Base-by-base conservation (phyloP, 345 rosid genomes). In the Physaria fendleri region DNA sequence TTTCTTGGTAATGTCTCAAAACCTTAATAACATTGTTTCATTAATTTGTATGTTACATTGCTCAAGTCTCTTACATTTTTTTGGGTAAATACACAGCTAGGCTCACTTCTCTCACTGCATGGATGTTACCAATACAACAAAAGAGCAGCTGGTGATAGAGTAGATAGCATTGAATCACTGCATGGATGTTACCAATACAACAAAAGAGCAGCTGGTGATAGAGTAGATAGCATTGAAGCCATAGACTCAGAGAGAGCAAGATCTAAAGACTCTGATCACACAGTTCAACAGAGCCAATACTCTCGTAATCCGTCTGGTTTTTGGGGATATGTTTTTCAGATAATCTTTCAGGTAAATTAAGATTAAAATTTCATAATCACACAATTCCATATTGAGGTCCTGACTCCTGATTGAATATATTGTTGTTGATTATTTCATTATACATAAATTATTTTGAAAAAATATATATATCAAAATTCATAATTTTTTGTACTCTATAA, bases 271-370 rank as follows among this genome's bases (percentile, higher is more conserved):
- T 55, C 78, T 11, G 69, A 46, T 62, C 22, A 25, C 21, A 25
- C 48, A 38, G 56, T 35, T 39, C 54, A 54, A 25, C 64, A 50
- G 24, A 57, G 20, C 34, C 68, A 68, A 22, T 59, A 22, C 71
- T 68, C 73, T 53, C 76, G 80, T 39, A 66, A 76, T 74, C 76
- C 81, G 33, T 89, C 95, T 61, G 76, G 84, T 40, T 45, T 73
- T 46, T 81, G 75, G 86, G 90, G 74, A 16, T 76, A 78, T 64
- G 33, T 77, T 48, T 90, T 94, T 56, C 99, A 90, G 46, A 79
- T 90, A 45, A 64, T 85, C 46, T 94, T 90, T 77, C 99, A 94
- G 97, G 99, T 91, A 74, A n/a, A 38, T 13, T 1, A 21, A 53
- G 1, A 56, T 41, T 9, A 44, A 29, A 44, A 37, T 53, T n/a